Base-by-base conservation (phyloP, 2,329 filamentous ascomycete species). In the Drechslera avenae region DNA sequence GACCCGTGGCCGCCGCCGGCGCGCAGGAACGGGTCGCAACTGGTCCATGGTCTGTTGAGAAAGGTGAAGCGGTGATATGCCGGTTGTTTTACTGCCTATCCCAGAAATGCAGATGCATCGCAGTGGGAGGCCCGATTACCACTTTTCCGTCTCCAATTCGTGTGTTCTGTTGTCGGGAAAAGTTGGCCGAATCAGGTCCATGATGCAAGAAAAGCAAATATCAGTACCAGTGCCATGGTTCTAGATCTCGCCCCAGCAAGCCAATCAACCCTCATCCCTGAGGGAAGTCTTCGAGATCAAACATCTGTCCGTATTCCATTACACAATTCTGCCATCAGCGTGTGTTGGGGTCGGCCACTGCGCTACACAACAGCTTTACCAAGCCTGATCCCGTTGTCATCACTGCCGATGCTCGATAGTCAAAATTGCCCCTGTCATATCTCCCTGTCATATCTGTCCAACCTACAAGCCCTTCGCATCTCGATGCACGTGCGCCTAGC, bases 171-270 rank as follows among this genome's bases (percentile, higher is more conserved):
- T 43, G 31, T 13, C 21, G 26, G 41, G 32, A 14, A 19, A 18
- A 21, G 41, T 17, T 35, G 18, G 19, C 32, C 36, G 26, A 21
- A 46, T 30, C 33, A 30, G 34, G 43, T 39, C 33, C 23, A 46
- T 19, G 39, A 14, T 33, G 32, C 26, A 34, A 35, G n/a, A 51
- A 28, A 52, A 52, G 44, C 32, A 47, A 48, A 48, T 30, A 30
- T 34, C 19, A 13, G 43, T 46, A 42, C 39, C 49, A 31, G 33
- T 26, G 18, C 43, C 17, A 28, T 33, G 49, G 49, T 35, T 35
- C 44, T 19, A 33, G 32, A 48, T 39, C 28, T 28, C 18, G 13
- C 13, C 28, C 39, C 28, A 21, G 26, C 44, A 36, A 47, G 19
- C 49, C 49, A 48, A 48, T 52, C 43, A 48, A 10, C 26, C 9